Evolutionary conservation across 2,329 filamentous ascomycete genomes (phyloP), one percentile per base, ranked within the genome.

Genomic region (Dothideomycetes sp.): DNA sequence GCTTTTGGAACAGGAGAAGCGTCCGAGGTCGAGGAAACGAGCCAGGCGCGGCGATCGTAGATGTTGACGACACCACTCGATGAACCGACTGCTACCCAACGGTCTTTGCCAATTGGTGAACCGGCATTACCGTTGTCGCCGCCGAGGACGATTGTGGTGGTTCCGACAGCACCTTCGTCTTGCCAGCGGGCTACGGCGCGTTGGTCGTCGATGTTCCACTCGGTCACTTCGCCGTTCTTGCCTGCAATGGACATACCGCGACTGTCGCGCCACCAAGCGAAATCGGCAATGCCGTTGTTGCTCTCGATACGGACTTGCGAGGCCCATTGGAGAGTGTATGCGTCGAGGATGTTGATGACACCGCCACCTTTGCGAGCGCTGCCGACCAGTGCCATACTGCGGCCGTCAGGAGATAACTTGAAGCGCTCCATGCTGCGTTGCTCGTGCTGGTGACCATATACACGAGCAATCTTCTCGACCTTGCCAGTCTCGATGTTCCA

Each of bases 351-450:
- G 60, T 94, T 95, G 63, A 98, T 74, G 40, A 85, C 72, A 51
- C 91, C 91, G 43, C 88, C 87, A 19, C 87, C 86, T 61, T 93
- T 94, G 54, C 76, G 79, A 3, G 80, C 77, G 1, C 84, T 81
- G 12, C 85, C 86, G 12, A 85, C 72, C 4, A 98, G 65, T 9
- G 82, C 91, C 69, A 98, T 81, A 62, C 88, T 88, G 33, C 78
- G 74, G 1, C 89, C 89, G 55, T 85, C 85, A 0, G 91, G 88
- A 32, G 84, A 93, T 18, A 93, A 67, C 52, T 82, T 84, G 70
- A 98, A 94, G 20, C 73, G 72, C 61, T 96, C 91, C 86, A 95
- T 95, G 28, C 76, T 82, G 53, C 80, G 82, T 61, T 95, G 88
- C 61, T 94, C 85, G 41, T 84, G 73, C 49, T 80, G 70, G 51